Base-by-base conservation (phyloP, 208 protist genomes). In the Acanthamoeba healyi region DNA sequence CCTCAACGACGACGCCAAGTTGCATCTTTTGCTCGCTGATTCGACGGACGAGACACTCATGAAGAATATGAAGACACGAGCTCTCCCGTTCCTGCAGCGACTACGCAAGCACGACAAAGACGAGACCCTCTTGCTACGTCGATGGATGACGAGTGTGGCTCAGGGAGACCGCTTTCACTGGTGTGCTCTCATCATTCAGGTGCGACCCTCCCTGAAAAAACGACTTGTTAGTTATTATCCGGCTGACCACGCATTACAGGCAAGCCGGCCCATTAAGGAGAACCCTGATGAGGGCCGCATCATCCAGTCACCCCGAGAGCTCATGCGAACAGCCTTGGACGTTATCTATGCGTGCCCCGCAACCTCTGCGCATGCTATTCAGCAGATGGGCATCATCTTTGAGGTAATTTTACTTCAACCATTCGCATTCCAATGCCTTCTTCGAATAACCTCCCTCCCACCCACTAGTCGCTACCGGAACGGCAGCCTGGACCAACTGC, bases 31-130 rank as follows among this genome's bases (percentile, higher is more conserved):
- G 44, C 81, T 89, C 42, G 44, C 6, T 34, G 44, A 61, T 34
- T 89, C 81, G 17, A 89, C 81, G 32, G 81, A 89, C 51, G 81
- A 89, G 34, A 61, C 81, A n/a, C 26, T 89, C 81, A 49, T 89
- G n/a, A 22, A 61, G 19, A 61, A 89, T 36, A 22, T 89, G 26
- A 49, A 89, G 49, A n/a, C n/a, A 29, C 42, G 36, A 15, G 81
- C 49, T 46, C 81, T 89, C 6, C 81, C 81, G 34, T 89, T 89
- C 51, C 36, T 89, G 26, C 29, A 89, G 26, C 2, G 81, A 36
- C 9, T 89, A 26, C 17, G 36, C n/a, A 3, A 26, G 19, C 29
- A 19, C 26, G n/a, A 49, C 24, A 15, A 61, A 22, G 81, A 89
- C 42, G 46, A 49, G 81, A 29, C 61, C 3, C 29, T 54, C 44